These are phyloP conservation scores for Arthrinium phaeospermum DNA, from an alignment of 2,329 filamentous ascomycete genomes.

Conservation along the genomic window DNA sequence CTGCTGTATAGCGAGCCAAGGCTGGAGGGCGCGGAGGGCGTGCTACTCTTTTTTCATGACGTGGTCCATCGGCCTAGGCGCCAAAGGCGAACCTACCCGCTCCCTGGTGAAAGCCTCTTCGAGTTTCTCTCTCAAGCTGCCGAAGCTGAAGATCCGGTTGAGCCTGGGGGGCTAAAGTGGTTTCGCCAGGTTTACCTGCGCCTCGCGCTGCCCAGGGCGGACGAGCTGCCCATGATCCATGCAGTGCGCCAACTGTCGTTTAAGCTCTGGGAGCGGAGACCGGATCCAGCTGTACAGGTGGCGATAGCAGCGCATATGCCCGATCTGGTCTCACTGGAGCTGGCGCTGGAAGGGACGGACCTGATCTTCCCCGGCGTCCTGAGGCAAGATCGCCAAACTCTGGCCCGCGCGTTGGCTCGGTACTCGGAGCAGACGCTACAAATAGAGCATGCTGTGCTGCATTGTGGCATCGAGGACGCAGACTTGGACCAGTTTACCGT, in stretches of 20 bases:
- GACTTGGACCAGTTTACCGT: not conserved
- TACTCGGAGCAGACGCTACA: slow-evolving; percentile 10
- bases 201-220: not conserved
- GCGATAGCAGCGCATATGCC: slow-evolving; percentile 18
- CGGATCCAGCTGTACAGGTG: slow-evolving; percentile 8
- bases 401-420: slow-evolving; percentile 12
- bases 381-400: slow-evolving; percentile 4
- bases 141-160: not conserved
- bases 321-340: not conserved
- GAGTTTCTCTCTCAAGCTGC: no score
- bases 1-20: not conserved
- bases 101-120: no score
- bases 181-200: slow-evolving; percentile 10
- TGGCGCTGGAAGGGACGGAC: slow-evolving; percentile 12
- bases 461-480: not conserved
- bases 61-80: slow-evolving; percentile 4
- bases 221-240: slow-evolving; percentile 8
- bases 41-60: not conserved
- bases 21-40: not conserved
- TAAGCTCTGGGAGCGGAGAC: not conserved
- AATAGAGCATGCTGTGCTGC: not conserved
- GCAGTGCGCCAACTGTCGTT: slow-evolving; percentile 1
- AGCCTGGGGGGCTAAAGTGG: not conserved
- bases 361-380: slow-evolving; percentile 17
- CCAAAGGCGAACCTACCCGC: not conserved